Conservation (phyloP, 768 basidiomycete species). For the Phylloporus sp. region DNA sequence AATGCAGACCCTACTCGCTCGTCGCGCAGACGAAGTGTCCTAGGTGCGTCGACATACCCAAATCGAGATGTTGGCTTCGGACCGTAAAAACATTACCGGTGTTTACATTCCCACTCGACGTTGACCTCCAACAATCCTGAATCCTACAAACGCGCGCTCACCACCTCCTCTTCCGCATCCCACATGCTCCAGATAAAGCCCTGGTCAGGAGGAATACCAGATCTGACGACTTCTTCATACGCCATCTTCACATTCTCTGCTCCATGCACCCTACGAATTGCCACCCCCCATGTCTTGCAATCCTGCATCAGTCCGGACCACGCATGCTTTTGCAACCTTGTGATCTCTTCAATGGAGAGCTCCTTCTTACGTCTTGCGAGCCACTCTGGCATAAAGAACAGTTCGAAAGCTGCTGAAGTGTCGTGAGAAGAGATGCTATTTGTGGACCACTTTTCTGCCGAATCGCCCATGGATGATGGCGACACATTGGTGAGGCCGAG, state of each 20-base stretch:
- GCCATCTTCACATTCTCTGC: slow-evolving; percentile 42
- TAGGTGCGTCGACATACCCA: slow-evolving; percentile 3
- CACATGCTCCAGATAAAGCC: slow-evolving; percentile 67
- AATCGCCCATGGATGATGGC: slow-evolving; percentile 36
- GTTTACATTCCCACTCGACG: background rate
- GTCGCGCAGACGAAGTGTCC: slow-evolving; percentile 3
- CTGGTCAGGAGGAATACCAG: slow-evolving; percentile 48
- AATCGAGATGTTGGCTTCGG: slow-evolving; percentile 12
- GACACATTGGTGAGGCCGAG: slow-evolving; percentile 56
- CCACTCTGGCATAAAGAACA: slow-evolving; percentile 72
- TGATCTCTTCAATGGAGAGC: slow-evolving; percentile 44
- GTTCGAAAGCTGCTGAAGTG: slow-evolving; percentile 32
- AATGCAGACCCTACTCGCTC: background rate
- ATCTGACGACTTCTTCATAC: slow-evolving; percentile 42
- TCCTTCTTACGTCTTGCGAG: slow-evolving; percentile 48
- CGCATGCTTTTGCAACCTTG: slow-evolving; percentile 45
- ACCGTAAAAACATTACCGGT: too few species aligned
- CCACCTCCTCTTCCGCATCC: slow-evolving; percentile 36
- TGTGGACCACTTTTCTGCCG: slow-evolving; percentile 35
- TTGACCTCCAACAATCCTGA: too few species aligned
- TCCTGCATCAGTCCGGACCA: slow-evolving; percentile 60
- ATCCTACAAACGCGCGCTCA: slow-evolving; percentile 13
- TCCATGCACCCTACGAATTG: slow-evolving; percentile 45
- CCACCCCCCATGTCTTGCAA: slow-evolving; percentile 48
- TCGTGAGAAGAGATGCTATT: slow-evolving; percentile 29